Evolutionary conservation across 1,284 basidiomycete genomes (phyloP).

Genomic region (Papiliotrema flavescens): DNA sequence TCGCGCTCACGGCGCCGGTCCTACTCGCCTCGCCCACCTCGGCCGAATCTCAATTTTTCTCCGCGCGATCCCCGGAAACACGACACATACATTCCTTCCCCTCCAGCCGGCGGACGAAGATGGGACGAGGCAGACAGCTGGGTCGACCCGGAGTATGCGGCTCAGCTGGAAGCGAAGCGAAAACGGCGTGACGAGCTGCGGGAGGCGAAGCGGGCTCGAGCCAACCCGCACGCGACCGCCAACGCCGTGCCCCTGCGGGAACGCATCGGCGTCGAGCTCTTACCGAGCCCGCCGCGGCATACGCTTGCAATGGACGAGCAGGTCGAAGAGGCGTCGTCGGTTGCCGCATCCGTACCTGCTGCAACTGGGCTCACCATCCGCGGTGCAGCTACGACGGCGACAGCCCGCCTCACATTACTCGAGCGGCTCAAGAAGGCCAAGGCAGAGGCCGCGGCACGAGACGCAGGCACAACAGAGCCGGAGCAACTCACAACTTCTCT

Average conservation of each 20-base stretch:
- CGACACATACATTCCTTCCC: slow-evolving; percentile 28
- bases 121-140: slow-evolving; percentile 44
- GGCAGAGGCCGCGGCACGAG: slow-evolving; percentile 10
- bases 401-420: slow-evolving; percentile 10
- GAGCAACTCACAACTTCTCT: background rate
- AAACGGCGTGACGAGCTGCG: slow-evolving; percentile 14
- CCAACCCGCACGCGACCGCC: slow-evolving; percentile 5
- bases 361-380: slow-evolving; percentile 14
- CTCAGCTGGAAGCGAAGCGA: slow-evolving; percentile 19
- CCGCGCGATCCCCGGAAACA: slow-evolving; percentile 13
- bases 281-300: slow-evolving; percentile 17
- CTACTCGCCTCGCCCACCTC: slow-evolving; percentile 10
- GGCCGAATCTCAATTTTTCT: slow-evolving; percentile 12
- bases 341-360: background rate
- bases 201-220: slow-evolving; percentile 1
- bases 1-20: slow-evolving; percentile 5
- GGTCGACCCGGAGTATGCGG: slow-evolving; percentile 38
- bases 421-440: slow-evolving; percentile 28
- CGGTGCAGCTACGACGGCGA: slow-evolving; percentile 17
- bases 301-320: slow-evolving; percentile 11
- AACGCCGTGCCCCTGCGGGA: background rate
- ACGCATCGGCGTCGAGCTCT: slow-evolving; percentile 13
- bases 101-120: slow-evolving; percentile 20
- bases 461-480: no score
- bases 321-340: background rate